Conservation (phyloP, 2,329 filamentous ascomycete species). For the Colletotrichum incanum region DNA sequence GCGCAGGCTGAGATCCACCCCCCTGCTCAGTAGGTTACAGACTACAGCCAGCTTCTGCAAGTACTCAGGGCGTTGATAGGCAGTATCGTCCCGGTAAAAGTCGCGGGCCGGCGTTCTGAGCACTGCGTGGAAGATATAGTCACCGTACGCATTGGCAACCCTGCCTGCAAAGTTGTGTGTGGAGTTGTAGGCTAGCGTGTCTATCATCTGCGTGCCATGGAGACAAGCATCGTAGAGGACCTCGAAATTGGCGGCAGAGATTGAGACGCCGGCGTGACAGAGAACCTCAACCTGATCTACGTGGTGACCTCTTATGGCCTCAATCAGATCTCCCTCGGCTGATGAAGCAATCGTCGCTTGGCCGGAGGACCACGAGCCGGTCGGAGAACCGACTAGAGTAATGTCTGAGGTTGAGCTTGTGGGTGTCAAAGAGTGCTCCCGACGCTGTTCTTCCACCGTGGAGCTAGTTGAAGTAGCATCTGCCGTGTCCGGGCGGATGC, state of each 20-base stretch:
- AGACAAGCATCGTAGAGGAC: neutral
- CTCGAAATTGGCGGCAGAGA: neutral
- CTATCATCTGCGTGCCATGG: neutral
- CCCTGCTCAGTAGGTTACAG: neutral
- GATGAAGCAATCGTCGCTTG: neutral
- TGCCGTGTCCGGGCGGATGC: neutral
- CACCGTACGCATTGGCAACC: neutral
- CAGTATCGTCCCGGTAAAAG: neutral
- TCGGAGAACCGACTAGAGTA: neutral
- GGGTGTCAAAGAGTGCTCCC: neutral
- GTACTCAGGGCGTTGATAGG: neutral
- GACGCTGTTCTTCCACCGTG: neutral
- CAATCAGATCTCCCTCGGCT: neutral
- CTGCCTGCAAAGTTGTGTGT: neutral
- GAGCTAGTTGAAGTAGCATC: neutral
- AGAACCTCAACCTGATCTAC: neutral
- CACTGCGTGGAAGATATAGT: conserved; percentile 7
- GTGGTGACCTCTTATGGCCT: neutral
- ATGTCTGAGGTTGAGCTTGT: neutral
- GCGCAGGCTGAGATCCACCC: neutral
- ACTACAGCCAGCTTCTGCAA: neutral
- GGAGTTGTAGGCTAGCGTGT: neutral
- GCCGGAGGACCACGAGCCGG: neutral
- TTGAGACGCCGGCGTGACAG: neutral
- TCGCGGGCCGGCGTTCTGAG: neutral